These are phyloP conservation scores for Aspergillus transmontanensis DNA, from an alignment of 2,329 filamentous ascomycete species.

Conservation along the genomic window DNA sequence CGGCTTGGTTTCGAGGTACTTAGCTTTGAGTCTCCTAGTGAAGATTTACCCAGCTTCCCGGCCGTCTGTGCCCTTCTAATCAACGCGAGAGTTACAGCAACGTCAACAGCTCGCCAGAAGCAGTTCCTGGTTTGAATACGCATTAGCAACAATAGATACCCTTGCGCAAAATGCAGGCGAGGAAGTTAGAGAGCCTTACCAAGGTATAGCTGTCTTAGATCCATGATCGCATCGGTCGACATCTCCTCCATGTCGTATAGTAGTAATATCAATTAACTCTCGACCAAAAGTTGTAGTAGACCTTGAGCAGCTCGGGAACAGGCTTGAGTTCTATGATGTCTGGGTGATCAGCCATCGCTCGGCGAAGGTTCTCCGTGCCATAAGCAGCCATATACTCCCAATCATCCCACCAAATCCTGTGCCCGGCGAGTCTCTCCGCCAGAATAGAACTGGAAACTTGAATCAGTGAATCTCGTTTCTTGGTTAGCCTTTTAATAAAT, in stretches of 20 bases:
- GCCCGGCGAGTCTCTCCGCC: background rate
- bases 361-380: constrained; percentile 9
- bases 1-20: background rate
- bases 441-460: constrained; percentile 2
- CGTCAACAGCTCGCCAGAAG: too few relatives aligned
- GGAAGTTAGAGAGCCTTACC: background rate
- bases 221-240: background rate
- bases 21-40: background rate
- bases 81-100: background rate
- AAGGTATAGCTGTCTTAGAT: background rate
- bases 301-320: constrained; percentile 7
- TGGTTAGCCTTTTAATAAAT: constrained; percentile 1
- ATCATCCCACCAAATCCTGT: constrained; percentile 8
- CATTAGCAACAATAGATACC: background rate
- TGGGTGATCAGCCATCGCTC: constrained; percentile 6
- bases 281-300: constrained; percentile 10
- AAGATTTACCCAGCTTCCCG: background rate
- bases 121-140: background rate
- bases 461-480: background rate
- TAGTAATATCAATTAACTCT: background rate
- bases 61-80: background rate
- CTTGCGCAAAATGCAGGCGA: background rate
- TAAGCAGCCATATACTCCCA: constrained; percentile 6
- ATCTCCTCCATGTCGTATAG: background rate
- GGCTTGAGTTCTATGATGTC: constrained; percentile 6